Evolutionary conservation across 371 early-diverging fungal species (phyloP).

Genomic region (Lichtheimia ornata): DNA sequence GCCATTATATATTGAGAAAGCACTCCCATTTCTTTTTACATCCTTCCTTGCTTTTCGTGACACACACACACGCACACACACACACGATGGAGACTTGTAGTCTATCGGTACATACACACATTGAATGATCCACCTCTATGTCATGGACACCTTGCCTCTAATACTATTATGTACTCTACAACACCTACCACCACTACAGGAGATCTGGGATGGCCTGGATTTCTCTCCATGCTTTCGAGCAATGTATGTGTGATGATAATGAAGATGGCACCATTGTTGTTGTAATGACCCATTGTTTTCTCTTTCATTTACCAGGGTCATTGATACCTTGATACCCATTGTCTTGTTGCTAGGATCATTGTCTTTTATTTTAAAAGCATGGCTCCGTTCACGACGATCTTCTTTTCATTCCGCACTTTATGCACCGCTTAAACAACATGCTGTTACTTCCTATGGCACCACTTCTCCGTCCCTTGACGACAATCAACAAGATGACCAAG

Average conservation of each 20-base stretch:
- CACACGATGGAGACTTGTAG: background rate
- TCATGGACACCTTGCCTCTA: background rate
- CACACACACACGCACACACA: no score
- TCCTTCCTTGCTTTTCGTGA: no score
- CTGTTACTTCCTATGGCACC: conserved; percentile 3
- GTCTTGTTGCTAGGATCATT: conserved; percentile 11
- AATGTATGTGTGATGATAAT: conserved; percentile 13
- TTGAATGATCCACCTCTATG: background rate
- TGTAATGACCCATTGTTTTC: background rate
- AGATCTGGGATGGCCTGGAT: conserved; percentile 22
- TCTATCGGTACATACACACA: background rate
- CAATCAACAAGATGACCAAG: conserved; percentile 9
- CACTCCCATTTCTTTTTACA: no score
- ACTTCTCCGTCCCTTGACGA: background rate
- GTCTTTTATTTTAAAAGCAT: no score
- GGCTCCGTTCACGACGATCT: no score
- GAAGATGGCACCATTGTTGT: background rate
- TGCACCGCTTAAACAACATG: conserved; percentile 13
- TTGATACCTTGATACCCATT: conserved; percentile 13
- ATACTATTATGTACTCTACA: background rate
- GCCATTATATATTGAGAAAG: no score
- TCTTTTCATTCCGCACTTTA: conserved; percentile 5
- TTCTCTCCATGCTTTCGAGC: conserved; percentile 29
- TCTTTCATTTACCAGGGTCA: background rate
- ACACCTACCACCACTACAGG: background rate